Base-by-base conservation (phyloP, 495 filamentous ascomycete species). In the Aspergillus panamensis region DNA sequence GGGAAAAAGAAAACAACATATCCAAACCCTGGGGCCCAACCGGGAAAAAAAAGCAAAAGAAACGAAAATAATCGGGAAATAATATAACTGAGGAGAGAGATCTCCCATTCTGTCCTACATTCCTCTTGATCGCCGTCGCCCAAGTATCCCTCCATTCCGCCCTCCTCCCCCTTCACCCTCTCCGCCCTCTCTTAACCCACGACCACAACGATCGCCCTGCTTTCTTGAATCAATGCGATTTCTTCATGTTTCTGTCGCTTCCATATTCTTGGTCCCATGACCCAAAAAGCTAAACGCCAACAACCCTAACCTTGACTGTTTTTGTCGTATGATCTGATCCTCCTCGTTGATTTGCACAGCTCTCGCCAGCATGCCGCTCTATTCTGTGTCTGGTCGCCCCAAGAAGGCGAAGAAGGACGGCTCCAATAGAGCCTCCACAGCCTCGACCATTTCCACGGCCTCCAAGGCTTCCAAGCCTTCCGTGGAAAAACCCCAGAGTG, bases 371-470 rank as follows among this genome's bases (percentile, higher is more conserved):
- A 76, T 77, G 74, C 69, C 69, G 47, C 58, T 69, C 58, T 65
- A 71, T 52, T 61, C 59, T 29, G 58, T 51, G 20, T 64, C 64
- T 42, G 57, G 62, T 58, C 71, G 62, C 44, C 61, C 65, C 16
- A 70, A 65, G 56, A 73, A 66, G 53, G 32, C 67, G 8, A 71
- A 59, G 49, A 75, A 73, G 52, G 69, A 75, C 53, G 63, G 65
- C 33, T 59, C 65, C 35, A 70, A 65, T 35, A 67, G 64, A 48
- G 48, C 62, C 4, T 63, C 66, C 3, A 66, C 64, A 21, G 64
- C 66, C 17, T 75, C 72, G 3, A 57, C 62, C 8, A 52, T 70
- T n/a, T 75, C 72, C 8, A 60, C 62, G 9, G 56, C 29, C 30
- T 64, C 64, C 8, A 66, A 62, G 45, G 43, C 37, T 8, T 48